phyloP scores from a whole-genome alignment of 306 rosid genomes.

The Comarum palustre region DNA sequence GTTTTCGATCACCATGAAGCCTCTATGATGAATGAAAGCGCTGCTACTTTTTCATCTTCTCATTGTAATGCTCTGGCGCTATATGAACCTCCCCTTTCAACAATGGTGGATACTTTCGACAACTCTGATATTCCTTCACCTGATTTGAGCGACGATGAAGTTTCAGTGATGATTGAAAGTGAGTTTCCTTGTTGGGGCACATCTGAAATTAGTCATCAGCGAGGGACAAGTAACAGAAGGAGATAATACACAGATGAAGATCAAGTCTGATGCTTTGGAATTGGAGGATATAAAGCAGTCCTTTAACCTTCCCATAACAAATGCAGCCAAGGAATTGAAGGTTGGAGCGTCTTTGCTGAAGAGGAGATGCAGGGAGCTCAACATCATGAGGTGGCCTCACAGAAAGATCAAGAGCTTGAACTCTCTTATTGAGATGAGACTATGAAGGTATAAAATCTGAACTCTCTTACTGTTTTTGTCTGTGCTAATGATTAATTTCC shows the following conservation, averaged over 20 bases:
- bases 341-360: constrained; percentile 71
- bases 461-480: not conserved
- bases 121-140: not conserved
- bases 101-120: not conserved
- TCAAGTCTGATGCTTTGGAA: constrained; percentile 20
- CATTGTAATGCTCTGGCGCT: not conserved
- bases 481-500: not conserved
- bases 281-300: constrained; percentile 45
- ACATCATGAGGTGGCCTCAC: constrained; percentile 80
- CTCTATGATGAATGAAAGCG: constrained; percentile 14
- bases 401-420: constrained; percentile 74
- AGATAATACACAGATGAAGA: not conserved
- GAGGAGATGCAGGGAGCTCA: constrained; percentile 75
- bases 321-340: constrained; percentile 65
- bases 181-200: constrained; percentile 17
- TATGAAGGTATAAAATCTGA: constrained; percentile 45
- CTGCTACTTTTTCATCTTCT: not conserved
- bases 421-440: constrained; percentile 48
- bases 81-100: constrained; percentile 31
- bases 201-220: not conserved
- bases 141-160: constrained; percentile 1
- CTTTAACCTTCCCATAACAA: constrained; percentile 53
- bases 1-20: not conserved
- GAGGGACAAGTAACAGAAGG: not conserved
- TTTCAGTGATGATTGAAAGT: constrained; percentile 18